Evolutionary conservation across 768 basidiomycete genomes (phyloP), one percentile per base, ranked within the genome.

Genomic region (Mycena belliarum): DNA sequence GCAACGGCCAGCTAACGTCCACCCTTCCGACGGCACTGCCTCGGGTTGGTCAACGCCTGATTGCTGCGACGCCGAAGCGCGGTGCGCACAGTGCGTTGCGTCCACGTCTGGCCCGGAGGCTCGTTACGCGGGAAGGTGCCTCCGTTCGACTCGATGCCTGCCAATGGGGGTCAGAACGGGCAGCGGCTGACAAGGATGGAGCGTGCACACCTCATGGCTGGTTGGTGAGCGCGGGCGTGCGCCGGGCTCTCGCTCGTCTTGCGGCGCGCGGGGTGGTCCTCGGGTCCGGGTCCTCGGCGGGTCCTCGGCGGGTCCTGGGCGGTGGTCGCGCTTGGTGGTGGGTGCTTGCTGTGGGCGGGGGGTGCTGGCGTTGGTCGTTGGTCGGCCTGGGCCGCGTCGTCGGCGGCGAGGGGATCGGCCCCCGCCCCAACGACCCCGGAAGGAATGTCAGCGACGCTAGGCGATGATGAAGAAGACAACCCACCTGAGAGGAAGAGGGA

Each of bases 21-120:
- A 41, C 49, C 49, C 49, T 50, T 50, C 49, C 49, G 46, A 28
- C 49, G 25, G 49, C 49, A n/a, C 18, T 2, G 49, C 49, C 24
- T 35, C 37, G 49, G 49, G 49, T n/a, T 49, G 33, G 28, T 40
- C 32, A 25, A 15, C 37, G 18, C 49, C 49, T 38, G 49, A 20
- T 38, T n/a, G 49, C 49, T 49, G 33, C 49, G 35, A 38, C 49
- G 49, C 21, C 46, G 29, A 8, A 15, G 20, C 33, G 47, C 33
- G 33, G 47, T 49, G 47, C 47, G 20, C 47, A 49, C 47, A 49
- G 47, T 49, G 47, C 6, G 33, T 6, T 6, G 29, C 47, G 6
- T 49, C 33, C 47, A 37, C 47, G 18, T 23, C 1, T 33, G 18
- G 20, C 7, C 12, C 35, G 35, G n/a, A 18, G 47, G 5, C 29